phyloP scores from a whole-genome alignment of 2,329 filamentous ascomycete genomes.

The Colletotrichum tropicicola region DNA sequence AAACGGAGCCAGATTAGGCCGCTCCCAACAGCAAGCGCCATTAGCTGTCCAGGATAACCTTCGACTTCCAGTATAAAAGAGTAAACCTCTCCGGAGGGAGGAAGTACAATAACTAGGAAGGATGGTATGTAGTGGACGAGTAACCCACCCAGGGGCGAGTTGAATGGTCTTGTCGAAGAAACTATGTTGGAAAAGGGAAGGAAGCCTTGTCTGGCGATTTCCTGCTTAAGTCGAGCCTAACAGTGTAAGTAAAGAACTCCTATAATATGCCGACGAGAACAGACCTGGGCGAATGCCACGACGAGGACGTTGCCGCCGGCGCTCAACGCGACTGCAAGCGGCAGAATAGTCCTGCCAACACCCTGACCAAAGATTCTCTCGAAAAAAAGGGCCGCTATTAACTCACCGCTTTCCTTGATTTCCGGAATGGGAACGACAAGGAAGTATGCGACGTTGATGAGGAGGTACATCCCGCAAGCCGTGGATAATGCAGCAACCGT shows the following conservation, averaged over 20 bases:
- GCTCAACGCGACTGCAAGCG: conserved; percentile 72
- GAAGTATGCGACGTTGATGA: conserved; percentile 71
- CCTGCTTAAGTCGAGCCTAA: conserved; percentile 75
- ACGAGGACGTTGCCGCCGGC: conserved; percentile 79
- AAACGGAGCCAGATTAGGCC: conserved; percentile 70
- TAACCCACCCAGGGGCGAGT: conserved; percentile 73
- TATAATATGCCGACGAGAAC: background rate
- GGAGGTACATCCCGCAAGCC: conserved; percentile 70
- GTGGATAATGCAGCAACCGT: conserved; percentile 68
- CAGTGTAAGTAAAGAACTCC: background rate
- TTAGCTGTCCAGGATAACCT: conserved; percentile 71
- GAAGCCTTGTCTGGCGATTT: conserved; percentile 77
- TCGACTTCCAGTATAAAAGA: conserved; percentile 79
- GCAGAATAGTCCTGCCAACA: conserved; percentile 66
- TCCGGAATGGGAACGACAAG: conserved; percentile 73
- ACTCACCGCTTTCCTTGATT: conserved; percentile 71
- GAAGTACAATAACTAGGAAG: conserved; percentile 70
- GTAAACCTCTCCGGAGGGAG: conserved; percentile 73
- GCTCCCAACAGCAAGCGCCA: conserved; percentile 63
- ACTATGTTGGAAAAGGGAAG: conserved; percentile 69
- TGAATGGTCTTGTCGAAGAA: conserved; percentile 73
- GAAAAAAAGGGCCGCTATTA: conserved; percentile 76
- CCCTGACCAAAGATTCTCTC: conserved; percentile 67
- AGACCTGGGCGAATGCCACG: conserved; percentile 72
- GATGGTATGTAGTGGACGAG: conserved; percentile 76